These are phyloP conservation scores for Thraustotheca clavata DNA, from an alignment of 352 stramenopile species.

Conservation along the genomic window DNA sequence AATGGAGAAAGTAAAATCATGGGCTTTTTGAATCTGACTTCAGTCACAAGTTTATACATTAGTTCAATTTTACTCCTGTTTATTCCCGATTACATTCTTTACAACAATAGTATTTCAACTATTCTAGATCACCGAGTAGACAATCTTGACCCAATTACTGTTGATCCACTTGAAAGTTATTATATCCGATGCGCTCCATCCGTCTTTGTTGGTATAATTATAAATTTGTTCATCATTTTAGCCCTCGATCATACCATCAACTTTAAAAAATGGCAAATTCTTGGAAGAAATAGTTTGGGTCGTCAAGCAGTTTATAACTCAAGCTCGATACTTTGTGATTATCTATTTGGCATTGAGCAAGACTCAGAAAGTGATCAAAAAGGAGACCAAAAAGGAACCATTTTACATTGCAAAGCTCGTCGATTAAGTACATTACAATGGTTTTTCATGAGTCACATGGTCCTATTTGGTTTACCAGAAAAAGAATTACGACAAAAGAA, in stretches of 20 bases:
- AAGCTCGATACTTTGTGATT: constrained; percentile 10
- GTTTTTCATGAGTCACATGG: constrained; percentile 16
- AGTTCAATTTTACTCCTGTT: neutral
- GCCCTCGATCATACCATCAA: neutral
- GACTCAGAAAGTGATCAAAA: too few species aligned
- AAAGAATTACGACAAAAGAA: constrained; percentile 7
- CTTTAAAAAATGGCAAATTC: neutral
- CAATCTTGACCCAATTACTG: constrained; percentile 4
- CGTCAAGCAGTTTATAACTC: constrained; percentile 17
- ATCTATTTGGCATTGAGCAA: neutral
- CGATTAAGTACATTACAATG: constrained; percentile 16
- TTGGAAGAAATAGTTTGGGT: neutral
- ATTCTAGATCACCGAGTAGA: neutral
- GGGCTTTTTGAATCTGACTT: constrained; percentile 5
- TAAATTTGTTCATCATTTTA: neutral
- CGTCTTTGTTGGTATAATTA: neutral
- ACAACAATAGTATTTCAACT: neutral
- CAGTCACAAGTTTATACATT: constrained; percentile 9
- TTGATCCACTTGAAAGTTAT: constrained; percentile 1
- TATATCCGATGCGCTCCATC: neutral
- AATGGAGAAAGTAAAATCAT: constrained; percentile 4
- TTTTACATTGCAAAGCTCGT: neutral
- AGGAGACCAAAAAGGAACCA: too few species aligned
- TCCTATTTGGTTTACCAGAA: constrained; percentile 15
- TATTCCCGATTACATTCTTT: neutral